Percentiles rank a stretch among this genome's conserved stretches.
Conservation (phyloP, 345 rosid genomes). For the Syzygium jambos region DNA sequence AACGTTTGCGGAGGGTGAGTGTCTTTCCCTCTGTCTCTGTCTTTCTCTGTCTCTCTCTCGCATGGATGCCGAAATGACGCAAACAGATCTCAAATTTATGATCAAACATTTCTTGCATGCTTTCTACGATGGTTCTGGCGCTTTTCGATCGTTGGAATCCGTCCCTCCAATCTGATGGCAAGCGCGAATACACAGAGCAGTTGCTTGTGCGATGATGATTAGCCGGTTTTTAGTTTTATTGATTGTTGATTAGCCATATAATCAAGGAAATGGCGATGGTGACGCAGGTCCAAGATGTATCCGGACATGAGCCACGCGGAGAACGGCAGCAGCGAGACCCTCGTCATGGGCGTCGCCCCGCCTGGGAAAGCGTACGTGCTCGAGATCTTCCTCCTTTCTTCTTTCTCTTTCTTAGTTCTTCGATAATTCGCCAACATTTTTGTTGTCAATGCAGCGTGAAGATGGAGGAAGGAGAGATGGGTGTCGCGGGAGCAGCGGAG, state of each 20-base stretch:
- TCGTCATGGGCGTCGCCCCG: slow-evolving; percentile 46
- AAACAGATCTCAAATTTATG: background rate
- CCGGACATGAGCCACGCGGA: slow-evolving; percentile 33
- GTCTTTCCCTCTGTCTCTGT: background rate
- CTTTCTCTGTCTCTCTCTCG: background rate
- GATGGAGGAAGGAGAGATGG: slow-evolving; percentile 19
- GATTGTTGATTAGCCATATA: background rate
- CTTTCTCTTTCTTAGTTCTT: background rate
- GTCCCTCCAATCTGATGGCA: background rate
- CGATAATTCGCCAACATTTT: background rate
- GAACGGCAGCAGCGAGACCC: slow-evolving; percentile 31
- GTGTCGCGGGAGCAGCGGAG: slow-evolving; percentile 39
- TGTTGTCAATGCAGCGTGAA: background rate
- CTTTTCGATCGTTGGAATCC: background rate
- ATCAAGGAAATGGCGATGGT: background rate
- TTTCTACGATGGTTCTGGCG: background rate
- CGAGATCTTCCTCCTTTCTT: background rate
- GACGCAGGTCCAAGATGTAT: slow-evolving; percentile 56
- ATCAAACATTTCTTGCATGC: background rate
- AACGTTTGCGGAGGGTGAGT: slow-evolving; percentile 38
- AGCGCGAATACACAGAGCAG: background rate
- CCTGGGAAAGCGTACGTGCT: slow-evolving; percentile 19
- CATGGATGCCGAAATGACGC: background rate
- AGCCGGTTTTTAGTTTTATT: background rate
- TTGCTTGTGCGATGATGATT: background rate